Evolutionary conservation across 331 rosid genomes (phyloP), one percentile per base, ranked within the genome.

Genomic region (Quercus phellos): DNA sequence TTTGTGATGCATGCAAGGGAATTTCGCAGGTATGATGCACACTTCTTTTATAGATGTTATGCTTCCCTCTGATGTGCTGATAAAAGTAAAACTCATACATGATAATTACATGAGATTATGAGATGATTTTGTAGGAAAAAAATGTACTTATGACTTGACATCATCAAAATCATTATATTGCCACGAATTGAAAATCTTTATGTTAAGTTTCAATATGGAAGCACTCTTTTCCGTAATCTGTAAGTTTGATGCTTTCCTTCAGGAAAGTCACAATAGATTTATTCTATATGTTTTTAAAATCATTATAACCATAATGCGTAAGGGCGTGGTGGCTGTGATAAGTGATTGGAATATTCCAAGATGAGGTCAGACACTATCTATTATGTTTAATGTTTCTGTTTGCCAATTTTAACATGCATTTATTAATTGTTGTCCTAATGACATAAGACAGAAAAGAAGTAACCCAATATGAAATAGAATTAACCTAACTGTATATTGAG

Each of bases 1-100:
- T 95, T 85, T 91, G 91, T 81, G 85, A 93, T 85, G 97, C 99
- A 30, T 95, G 99, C 96, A 95, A 93, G 82, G 99, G 99, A 89
- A 95, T 93, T 79, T 92, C 97, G 26, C 91, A 87, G 96, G 99
- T 95, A 80, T 67, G 54, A 55, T 51, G 58, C 77, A 38, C 53
- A 30, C 55, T 70, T 32, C 75, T 21, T 67, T 21, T 54, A 51
- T 22, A 74, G 29, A 56, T 55, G 50, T 50, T 77, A 73, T 75
- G 76, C 22, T 84, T 61, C 51, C 53, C 21, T 19, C 46, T 64
- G 60, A 53, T 77, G 58, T 72, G 53, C 5, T 4, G 38, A 17
- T n/a, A 34, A 51, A 54, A 56, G 51, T 30, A 18, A 26, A 79
- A n/a, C 1, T 64, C 71, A 30, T 30, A 32, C 26, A 17, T 63